Percentiles rank a stretch among this genome's conserved stretches.
Conservation (phyloP, 805 yeast genomes). For the Candida yuanshanica region DNA sequence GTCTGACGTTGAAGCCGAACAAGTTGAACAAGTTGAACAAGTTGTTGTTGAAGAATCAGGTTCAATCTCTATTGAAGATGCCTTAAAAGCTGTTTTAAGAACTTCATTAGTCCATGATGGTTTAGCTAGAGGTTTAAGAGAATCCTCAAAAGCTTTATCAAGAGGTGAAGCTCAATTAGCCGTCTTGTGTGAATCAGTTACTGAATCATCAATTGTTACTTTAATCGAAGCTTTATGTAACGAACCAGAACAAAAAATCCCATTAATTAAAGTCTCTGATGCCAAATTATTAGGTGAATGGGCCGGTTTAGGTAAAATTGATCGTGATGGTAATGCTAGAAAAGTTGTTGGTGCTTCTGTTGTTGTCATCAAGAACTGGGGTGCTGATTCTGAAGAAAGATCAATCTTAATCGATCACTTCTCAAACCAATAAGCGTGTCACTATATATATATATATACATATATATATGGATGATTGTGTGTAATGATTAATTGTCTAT, state of each 20-base stretch:
- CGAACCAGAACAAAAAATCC: conserved; percentile 94
- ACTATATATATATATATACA: too few relatives aligned
- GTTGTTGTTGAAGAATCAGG: conserved; percentile 83
- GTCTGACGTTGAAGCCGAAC: conserved; percentile 90
- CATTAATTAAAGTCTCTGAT: conserved; percentile 98
- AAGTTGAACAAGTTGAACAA: conserved; percentile 76
- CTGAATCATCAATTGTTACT: conserved; percentile 94
- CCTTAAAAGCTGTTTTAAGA: conserved; percentile 96
- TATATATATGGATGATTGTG: too few relatives aligned
- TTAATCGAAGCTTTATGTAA: conserved; percentile 99
- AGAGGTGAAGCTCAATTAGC: conserved; percentile 97
- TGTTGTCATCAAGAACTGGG: conserved; percentile 99
- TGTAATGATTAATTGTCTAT: conserved; percentile 1
- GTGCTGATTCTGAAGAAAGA: conserved; percentile 98
- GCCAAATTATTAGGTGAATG: conserved; percentile 99
- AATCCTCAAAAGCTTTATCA: conserved; percentile 97
- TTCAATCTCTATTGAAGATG: conserved; percentile 95
- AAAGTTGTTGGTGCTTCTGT: conserved; percentile 99
- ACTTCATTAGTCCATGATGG: conserved; percentile 98
- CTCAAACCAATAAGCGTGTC: conserved; percentile 65
- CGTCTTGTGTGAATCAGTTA: conserved; percentile 96
- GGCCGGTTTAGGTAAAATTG: conserved; percentile 99
- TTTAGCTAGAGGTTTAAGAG: conserved; percentile 99
- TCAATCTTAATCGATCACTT: conserved; percentile 93
- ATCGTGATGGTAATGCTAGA: conserved; percentile 99